Evolutionary conservation across 2,329 filamentous ascomycete species (phyloP).

Genomic region (Aureobasidium zeae): DNA sequence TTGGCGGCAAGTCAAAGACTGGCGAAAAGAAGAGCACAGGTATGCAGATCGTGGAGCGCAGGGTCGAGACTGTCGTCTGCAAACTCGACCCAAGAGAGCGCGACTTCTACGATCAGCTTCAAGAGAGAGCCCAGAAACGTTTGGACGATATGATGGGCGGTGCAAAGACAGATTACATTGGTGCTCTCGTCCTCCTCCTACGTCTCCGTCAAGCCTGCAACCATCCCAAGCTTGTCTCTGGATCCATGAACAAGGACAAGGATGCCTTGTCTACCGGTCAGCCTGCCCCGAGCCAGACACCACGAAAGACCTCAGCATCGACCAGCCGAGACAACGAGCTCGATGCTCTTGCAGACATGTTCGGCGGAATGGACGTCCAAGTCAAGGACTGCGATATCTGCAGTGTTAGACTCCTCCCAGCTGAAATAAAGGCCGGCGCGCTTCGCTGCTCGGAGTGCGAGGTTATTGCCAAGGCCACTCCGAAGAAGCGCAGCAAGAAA

Average conservation of each 20-base stretch:
- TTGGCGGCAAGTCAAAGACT: slow-evolving; percentile 56
- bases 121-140: slow-evolving; percentile 74
- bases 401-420: slow-evolving; percentile 54
- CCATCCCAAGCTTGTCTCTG: slow-evolving; percentile 78
- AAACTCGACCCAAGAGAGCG: slow-evolving; percentile 73
- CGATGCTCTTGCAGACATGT: slow-evolving; percentile 75
- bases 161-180: slow-evolving; percentile 77
- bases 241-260: slow-evolving; percentile 76
- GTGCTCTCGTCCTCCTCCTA: slow-evolving; percentile 83
- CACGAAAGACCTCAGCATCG: slow-evolving; percentile 28
- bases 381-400: slow-evolving; percentile 78
- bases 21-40: slow-evolving; percentile 49
- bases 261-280: slow-evolving; percentile 62
- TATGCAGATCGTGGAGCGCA: slow-evolving; percentile 88
- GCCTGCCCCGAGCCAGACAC: slow-evolving; percentile 35
- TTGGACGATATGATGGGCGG: slow-evolving; percentile 77
- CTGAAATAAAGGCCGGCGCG: slow-evolving; percentile 44
- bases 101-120: slow-evolving; percentile 74
- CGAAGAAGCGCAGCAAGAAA: slow-evolving; percentile 23
- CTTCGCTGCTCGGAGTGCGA: slow-evolving; percentile 66
- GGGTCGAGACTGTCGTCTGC: slow-evolving; percentile 69
- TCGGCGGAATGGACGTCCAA: slow-evolving; percentile 72
- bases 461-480: slow-evolving; percentile 29
- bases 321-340: slow-evolving; percentile 55
- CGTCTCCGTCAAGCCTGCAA: slow-evolving; percentile 90